Conservation (phyloP, 805 yeast species). For the Hanseniaspora jakobsenii region DNA sequence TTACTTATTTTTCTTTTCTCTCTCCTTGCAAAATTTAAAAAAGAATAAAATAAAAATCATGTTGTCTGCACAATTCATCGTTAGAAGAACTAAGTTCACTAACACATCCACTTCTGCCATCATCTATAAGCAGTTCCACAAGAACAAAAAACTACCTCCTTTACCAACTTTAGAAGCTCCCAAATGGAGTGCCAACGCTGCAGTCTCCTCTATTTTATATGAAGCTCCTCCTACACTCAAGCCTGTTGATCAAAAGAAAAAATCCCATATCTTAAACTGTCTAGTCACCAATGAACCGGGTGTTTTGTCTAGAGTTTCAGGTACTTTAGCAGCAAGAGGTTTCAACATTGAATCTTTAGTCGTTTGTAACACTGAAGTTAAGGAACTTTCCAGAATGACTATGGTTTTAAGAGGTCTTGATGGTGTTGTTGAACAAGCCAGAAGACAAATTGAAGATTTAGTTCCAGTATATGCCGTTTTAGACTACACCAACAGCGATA, state of each 20-base stretch:
- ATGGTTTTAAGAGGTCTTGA: constrained; percentile 89
- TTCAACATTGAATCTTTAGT: constrained; percentile 96
- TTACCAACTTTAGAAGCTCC: constrained; percentile 90
- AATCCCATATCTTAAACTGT: constrained; percentile 88
- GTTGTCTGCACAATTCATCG: constrained; percentile 2
- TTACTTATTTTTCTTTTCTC: too few species aligned
- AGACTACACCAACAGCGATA: constrained; percentile 82
- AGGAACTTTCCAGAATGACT: constrained; percentile 93
- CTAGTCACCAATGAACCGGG: constrained; percentile 98
- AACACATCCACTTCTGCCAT: constrained; percentile 81
- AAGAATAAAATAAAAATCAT: too few species aligned
- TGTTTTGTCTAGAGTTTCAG: constrained; percentile 83
- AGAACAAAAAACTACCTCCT: constrained; percentile 76
- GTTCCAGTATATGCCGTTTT: constrained; percentile 97
- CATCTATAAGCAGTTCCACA: constrained; percentile 84
- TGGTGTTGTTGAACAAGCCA: constrained; percentile 92
- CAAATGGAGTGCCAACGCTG: constrained; percentile 90
- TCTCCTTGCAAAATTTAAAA: neutral
- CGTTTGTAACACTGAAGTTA: constrained; percentile 91
- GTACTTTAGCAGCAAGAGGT: constrained; percentile 94
- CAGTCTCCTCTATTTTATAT: constrained; percentile 87
- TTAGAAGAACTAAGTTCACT: constrained; percentile 14
- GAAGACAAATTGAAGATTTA: constrained; percentile 93
- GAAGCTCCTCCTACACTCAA: constrained; percentile 50
- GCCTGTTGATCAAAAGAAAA: constrained; percentile 44